A percentile compares a stretch with the other conserved stretches of the same genome.
phyloP scores from a whole-genome alignment of 352 stramenopile species.

The Phytophthora gonapodyides region DNA sequence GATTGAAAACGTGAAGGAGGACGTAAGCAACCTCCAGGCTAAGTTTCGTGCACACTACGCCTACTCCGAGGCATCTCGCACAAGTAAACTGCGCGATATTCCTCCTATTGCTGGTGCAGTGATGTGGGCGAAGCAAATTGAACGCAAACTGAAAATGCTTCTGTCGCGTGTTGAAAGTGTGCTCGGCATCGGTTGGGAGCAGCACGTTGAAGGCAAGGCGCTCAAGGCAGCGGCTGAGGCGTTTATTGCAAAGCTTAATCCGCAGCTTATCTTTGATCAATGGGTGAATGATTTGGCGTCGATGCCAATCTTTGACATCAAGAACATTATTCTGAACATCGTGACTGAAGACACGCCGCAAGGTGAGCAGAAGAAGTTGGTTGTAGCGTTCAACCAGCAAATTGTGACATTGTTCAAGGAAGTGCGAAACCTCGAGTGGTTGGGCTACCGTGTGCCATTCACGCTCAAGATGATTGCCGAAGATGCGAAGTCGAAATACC shows the following conservation, averaged over 20 bases:
- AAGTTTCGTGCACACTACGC: constrained; percentile 96
- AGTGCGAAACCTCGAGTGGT: constrained; percentile 98
- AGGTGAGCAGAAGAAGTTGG: constrained; percentile 77
- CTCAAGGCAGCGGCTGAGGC: constrained; percentile 92
- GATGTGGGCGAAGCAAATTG: constrained; percentile 99
- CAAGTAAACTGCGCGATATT: constrained; percentile 96
- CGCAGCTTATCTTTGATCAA: constrained; percentile 93
- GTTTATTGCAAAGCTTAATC: constrained; percentile 88
- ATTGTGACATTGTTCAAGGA: constrained; percentile 99
- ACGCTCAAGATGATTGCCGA: constrained; percentile 96
- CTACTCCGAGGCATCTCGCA: constrained; percentile 94
- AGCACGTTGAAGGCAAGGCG: constrained; percentile 96
- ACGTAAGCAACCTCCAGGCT: constrained; percentile 96
- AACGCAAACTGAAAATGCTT: constrained; percentile 97
- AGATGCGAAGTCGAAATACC: constrained; percentile 97
- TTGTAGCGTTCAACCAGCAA: constrained; percentile 97
- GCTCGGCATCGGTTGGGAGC: constrained; percentile 96
- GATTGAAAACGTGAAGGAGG: constrained; percentile 97
- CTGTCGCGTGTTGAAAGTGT: constrained; percentile 97
- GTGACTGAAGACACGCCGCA: constrained; percentile 78
- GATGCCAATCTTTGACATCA: constrained; percentile 91
- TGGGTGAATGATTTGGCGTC: constrained; percentile 94
- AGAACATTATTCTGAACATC: constrained; percentile 92
- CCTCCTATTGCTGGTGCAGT: constrained; percentile 98
- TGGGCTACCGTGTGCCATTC: constrained; percentile 97